Evolutionary conservation across 108 stramenopile genomes (phyloP).

Genomic region (Bacterosira constricta): DNA sequence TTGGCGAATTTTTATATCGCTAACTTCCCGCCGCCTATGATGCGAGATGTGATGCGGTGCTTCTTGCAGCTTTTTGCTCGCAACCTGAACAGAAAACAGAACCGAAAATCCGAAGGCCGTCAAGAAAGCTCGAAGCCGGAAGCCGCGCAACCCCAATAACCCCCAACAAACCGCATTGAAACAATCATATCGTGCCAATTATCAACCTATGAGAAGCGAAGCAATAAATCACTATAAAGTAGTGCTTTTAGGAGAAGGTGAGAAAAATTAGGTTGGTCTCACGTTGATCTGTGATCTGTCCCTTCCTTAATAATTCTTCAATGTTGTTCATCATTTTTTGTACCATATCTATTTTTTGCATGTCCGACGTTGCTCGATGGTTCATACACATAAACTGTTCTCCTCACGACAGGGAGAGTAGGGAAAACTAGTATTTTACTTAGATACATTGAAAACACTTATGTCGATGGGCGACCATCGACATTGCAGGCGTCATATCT

Average conservation of each 20-base stretch:
- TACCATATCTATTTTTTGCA: neutral
- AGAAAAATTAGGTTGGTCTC: neutral
- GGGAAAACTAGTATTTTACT: constrained; percentile 74
- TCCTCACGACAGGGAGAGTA: constrained; percentile 49
- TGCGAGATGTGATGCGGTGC: no score
- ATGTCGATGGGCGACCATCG: constrained; percentile 48
- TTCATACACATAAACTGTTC: constrained; percentile 5
- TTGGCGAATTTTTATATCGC: no score
- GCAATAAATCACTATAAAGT: constrained; percentile 22
- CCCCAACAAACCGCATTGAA: neutral
- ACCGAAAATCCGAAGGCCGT: no score
- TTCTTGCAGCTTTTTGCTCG: neutral
- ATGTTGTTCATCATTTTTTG: neutral
- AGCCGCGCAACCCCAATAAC: neutral
- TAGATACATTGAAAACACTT: constrained; percentile 49
- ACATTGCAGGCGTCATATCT: constrained; percentile 68
- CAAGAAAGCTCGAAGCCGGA: no score
- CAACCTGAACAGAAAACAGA: neutral
- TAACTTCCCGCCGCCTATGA: no score
- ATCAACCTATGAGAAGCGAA: neutral
- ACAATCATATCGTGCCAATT: no score
- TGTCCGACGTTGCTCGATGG: neutral
- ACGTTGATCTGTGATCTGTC: neutral
- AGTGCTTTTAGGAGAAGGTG: constrained; percentile 33
- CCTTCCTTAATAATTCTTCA: neutral